Evolutionary conservation across 495 filamentous ascomycete species (phyloP), one percentile per base, ranked within the genome.

Genomic region (Aspergillus baeticus): DNA sequence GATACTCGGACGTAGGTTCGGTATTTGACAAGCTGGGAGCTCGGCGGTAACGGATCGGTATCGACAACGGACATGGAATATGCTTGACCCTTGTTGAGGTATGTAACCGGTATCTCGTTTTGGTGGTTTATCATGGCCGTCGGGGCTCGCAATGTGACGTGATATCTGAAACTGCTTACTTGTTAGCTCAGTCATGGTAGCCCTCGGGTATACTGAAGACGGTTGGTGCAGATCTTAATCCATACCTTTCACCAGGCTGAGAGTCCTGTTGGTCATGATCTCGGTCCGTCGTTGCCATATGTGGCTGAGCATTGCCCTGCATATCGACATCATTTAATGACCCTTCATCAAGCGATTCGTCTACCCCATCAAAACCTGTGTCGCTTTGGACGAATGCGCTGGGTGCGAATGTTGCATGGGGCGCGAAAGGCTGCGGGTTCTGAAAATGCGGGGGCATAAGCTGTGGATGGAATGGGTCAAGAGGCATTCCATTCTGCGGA

Each of bases 51-150:
- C 4, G 80, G 80, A 1, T 69, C 66, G 8, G 68, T 69, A 66
- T 98, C 94, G 35, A 87, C 71, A 33, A 98, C 80, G 1, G 86
- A 84, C 2, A 98, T 67, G 1, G 84, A 84, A 69, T 98, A 98
- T 18, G 89, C 87, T 72, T 98, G 93, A 8, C 92, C 92, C 71
- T 98, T 98, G 69, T 98, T 98, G 13, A 98, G 83, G 67, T 98
- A 98, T 0, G 92, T 96, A 13, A 98, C 84, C 0, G 94, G 94
- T 38, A 96, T 92, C 65, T 97, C 94, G 43, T 91, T 86, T 3
- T 82, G 66, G 57, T 88, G 81, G 65, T 88, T 95, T 61, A 96
- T 85, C 93, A 97, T 98, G n/a, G 93, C 93, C 2, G 93, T 97
- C 13, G 92, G 90, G 1, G 93, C 94, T 67, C 96, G 93, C 44